Base-by-base conservation (phyloP, 169 alveolate species). In the Plasmodium malariae region DNA sequence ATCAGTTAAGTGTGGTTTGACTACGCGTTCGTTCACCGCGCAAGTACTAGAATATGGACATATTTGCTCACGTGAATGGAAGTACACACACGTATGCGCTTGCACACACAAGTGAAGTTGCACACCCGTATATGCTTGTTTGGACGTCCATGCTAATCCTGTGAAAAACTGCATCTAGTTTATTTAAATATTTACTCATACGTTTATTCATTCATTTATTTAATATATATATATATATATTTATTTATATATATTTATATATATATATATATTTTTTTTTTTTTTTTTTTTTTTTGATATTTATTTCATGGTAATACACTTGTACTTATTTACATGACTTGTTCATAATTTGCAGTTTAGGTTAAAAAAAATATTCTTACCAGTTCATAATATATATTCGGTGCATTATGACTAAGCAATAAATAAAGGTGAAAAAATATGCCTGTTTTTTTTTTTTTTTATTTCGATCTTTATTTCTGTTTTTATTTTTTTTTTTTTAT, bases 261-360 rank as follows among this genome's bases (percentile, higher is more conserved):
- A n/a, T n/a, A n/a, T n/a, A n/a, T n/a, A n/a, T n/a, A n/a, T n/a
- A n/a, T n/a, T n/a, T n/a, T n/a, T n/a, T n/a, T n/a, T n/a, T n/a
- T n/a, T n/a, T n/a, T n/a, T n/a, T n/a, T n/a, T n/a, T n/a, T n/a
- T n/a, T n/a, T n/a, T n/a, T n/a, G n/a, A n/a, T n/a, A n/a, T n/a
- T n/a, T n/a, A n/a, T n/a, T 40, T 32, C 36, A 32, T 14, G 24
- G 74, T 68, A 19, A 40, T 14, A 45, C 26, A 68, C 40, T 68
- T 68, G 60, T 14, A 68, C 60, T 19, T 68, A 68, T 3, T 68
- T 28, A 4, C 17, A 43, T 49, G 40, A 68, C 60, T 6, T 32
- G 80, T 45, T 69, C 63, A 45, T 69, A 69, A 45, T 69, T 69
- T 69, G 55, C 55, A 24, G 37, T 55, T 51, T 30, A 32, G 65